phyloP scores from a whole-genome alignment of 2,329 filamentous ascomycete species.

The Aureobasidium melanogenum region DNA sequence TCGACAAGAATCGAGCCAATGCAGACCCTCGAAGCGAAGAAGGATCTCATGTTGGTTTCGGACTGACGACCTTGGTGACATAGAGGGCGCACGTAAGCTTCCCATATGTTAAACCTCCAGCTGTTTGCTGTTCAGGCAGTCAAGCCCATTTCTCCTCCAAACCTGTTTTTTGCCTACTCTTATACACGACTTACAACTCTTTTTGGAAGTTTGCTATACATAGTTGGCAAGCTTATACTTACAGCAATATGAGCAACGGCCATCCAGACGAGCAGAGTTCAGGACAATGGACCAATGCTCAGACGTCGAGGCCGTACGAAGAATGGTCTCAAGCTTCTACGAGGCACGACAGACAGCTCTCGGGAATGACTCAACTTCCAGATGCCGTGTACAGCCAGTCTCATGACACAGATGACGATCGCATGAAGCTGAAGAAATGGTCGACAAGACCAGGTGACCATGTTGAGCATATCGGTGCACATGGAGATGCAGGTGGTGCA shows the following conservation, averaged over 20 bases:
- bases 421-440: conserved; percentile 3
- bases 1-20: neutral
- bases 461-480: neutral
- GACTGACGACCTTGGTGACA: conserved; percentile 1
- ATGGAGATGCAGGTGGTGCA: conserved; percentile 2
- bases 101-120: neutral
- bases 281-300: neutral
- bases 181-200: neutral
- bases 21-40: neutral
- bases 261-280: neutral
- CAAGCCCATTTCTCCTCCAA: neutral
- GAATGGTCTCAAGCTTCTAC: neutral
- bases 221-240: neutral
- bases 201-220: neutral
- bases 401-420: neutral
- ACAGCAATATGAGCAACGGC: neutral
- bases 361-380: neutral
- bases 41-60: neutral
- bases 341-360: neutral
- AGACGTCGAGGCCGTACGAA: neutral
- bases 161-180: neutral
- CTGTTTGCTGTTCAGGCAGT: neutral
- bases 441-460: conserved; percentile 3
- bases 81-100: conserved; percentile 9
- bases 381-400: neutral